phyloP scores from a whole-genome alignment of 2,329 filamentous ascomycete species.

The Epichloe typhina region DNA sequence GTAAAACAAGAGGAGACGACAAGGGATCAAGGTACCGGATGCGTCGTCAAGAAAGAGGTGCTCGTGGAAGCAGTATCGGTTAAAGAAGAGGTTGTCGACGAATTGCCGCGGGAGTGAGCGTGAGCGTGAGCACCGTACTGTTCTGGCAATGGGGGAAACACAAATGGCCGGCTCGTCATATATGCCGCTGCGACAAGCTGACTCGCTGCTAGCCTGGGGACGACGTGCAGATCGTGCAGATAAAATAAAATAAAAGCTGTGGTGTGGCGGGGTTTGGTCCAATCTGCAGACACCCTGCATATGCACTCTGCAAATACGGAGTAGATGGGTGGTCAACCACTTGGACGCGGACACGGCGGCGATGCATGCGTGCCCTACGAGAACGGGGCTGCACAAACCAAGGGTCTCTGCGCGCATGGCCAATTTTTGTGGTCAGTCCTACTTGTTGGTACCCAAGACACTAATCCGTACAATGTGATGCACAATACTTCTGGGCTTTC shows the following conservation, averaged over 20 bases:
- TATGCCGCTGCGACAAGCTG: background rate
- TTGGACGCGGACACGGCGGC: background rate
- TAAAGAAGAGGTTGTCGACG: slow-evolving; percentile 8
- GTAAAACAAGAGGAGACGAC: slow-evolving; percentile 17
- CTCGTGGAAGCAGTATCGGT: slow-evolving; percentile 10
- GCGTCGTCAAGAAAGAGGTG: slow-evolving; percentile 13
- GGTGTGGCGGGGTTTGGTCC: background rate
- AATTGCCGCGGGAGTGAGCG: background rate
- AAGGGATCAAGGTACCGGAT: slow-evolving; percentile 13
- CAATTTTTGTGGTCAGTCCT: background rate
- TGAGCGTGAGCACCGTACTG: background rate
- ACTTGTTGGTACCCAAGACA: background rate
- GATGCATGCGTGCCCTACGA: slow-evolving; percentile 3
- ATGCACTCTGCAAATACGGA: background rate
- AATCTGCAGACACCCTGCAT: slow-evolving; percentile 3
- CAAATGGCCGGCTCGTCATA: background rate
- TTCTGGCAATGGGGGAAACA: background rate
- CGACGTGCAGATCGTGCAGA: background rate
- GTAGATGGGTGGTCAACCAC: background rate
- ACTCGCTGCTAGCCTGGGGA: background rate
- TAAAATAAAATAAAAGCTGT: background rate
- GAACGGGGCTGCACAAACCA: background rate
- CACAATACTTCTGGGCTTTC: background rate
- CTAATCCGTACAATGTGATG: background rate
- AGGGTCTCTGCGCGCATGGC: background rate